Conservation (phyloP, 2,329 filamentous ascomycete genomes). For the Chalara sp. region DNA sequence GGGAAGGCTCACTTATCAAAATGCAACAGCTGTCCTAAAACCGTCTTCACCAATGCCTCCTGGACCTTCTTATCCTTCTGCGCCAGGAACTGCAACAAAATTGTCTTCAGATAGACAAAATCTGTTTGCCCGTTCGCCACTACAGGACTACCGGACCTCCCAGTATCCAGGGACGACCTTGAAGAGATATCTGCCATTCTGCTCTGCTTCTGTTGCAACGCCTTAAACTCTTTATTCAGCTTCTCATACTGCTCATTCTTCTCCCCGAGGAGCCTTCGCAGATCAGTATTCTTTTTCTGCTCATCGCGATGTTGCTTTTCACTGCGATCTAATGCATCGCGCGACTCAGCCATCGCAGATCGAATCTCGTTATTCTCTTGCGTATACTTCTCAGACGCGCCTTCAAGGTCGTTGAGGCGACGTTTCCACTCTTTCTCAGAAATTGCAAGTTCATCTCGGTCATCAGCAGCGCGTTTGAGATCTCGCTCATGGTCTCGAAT, state of each 20-base stretch:
- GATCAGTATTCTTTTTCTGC: constrained; percentile 73
- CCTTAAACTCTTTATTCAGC: constrained; percentile 60
- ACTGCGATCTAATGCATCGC: constrained; percentile 76
- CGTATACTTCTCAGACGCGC: constrained; percentile 57
- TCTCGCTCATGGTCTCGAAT: constrained; percentile 77
- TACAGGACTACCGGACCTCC: constrained; percentile 22
- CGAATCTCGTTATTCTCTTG: constrained; percentile 72
- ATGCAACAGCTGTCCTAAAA: constrained; percentile 67
- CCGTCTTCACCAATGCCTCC: constrained; percentile 64
- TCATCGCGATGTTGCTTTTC: constrained; percentile 79
- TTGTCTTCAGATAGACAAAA: constrained; percentile 67
- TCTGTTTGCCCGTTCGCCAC: constrained; percentile 18
- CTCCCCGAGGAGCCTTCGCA: constrained; percentile 73
- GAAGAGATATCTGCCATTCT: constrained; percentile 22
- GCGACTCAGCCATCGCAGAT: constrained; percentile 68
- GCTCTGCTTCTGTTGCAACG: constrained; percentile 38
- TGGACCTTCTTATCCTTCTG: constrained; percentile 72
- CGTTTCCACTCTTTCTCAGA: constrained; percentile 69
- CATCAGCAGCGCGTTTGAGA: constrained; percentile 61
- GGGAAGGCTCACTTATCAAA: constrained; percentile 61
- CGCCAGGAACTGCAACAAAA: constrained; percentile 74
- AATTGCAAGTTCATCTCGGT: constrained; percentile 71
- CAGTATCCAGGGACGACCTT: constrained; percentile 27
- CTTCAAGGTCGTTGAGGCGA: constrained; percentile 70
- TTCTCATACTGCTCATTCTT: constrained; percentile 72